Percentiles rank a stretch among this genome's conserved stretches.
Evolutionary conservation across 2,329 filamentous ascomycete genomes (phyloP).

Genomic region (Sclerotinia spermophila): DNA sequence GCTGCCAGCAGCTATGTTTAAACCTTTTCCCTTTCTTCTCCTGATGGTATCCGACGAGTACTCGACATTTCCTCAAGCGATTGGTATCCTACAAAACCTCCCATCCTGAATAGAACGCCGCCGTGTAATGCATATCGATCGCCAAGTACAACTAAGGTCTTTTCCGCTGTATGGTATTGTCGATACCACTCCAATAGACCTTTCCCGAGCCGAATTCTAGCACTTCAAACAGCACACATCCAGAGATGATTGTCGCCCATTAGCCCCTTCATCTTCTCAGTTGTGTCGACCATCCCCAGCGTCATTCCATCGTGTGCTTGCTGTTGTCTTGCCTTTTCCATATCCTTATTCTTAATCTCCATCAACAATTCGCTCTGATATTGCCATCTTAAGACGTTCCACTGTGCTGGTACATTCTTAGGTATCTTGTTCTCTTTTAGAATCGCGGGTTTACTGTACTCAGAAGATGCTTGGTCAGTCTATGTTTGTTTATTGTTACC

Average conservation of each 20-base stretch:
- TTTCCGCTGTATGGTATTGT: neutral
- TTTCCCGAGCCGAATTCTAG: neutral
- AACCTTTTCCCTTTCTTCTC: neutral
- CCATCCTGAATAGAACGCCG: constrained; percentile 1
- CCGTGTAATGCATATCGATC: neutral
- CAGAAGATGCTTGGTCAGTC: neutral
- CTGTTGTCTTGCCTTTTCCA: neutral
- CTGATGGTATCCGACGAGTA: neutral
- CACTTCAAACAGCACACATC: constrained; percentile 11
- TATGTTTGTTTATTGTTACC: neutral
- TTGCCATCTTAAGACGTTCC: constrained; percentile 17
- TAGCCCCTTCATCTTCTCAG: neutral
- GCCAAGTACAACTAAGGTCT: neutral
- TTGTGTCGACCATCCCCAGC: neutral
- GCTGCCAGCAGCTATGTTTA: constrained; percentile 2
- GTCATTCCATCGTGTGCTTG: neutral
- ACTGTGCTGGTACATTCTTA: constrained; percentile 12
- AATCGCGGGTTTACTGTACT: constrained; percentile 11
- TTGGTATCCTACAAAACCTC: neutral
- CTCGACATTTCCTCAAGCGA: neutral
- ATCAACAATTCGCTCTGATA: constrained; percentile 10
- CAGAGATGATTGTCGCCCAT: constrained; percentile 8
- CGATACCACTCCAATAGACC: neutral
- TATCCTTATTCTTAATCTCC: constrained; percentile 11
- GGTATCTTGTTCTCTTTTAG: constrained; percentile 17